Evolutionary conservation across 169 alveolate genomes (phyloP).

Genomic region (Perkinsus marinus): DNA sequence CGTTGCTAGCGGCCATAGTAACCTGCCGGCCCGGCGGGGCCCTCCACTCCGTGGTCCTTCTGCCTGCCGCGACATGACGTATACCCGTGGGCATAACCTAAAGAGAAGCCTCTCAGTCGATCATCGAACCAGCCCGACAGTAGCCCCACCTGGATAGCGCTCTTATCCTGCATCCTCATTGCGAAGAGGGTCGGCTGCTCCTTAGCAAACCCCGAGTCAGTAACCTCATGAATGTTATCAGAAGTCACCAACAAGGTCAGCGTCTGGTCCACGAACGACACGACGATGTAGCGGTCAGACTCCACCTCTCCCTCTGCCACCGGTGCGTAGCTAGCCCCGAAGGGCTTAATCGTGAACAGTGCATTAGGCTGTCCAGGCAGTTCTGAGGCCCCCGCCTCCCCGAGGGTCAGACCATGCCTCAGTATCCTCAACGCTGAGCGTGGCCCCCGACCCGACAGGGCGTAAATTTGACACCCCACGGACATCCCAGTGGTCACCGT

Average conservation of each 20-base stretch:
- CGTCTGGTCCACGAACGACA: slow-evolving; percentile 82
- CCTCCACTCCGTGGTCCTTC: slow-evolving; percentile 28
- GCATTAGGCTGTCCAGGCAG: slow-evolving; percentile 91
- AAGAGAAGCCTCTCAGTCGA: not conserved
- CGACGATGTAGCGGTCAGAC: slow-evolving; percentile 74
- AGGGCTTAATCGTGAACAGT: slow-evolving; percentile 47
- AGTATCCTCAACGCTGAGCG: slow-evolving; percentile 80
- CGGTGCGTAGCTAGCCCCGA: not conserved
- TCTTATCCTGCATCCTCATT: not conserved
- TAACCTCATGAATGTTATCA: slow-evolving; percentile 78
- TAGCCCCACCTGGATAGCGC: not conserved
- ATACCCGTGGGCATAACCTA: not conserved
- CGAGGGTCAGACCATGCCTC: slow-evolving; percentile 88
- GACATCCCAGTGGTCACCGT: slow-evolving; percentile 5
- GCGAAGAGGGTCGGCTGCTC: not conserved
- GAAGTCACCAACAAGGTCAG: slow-evolving; percentile 78
- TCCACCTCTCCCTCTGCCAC: slow-evolving; percentile 26
- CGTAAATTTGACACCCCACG: slow-evolving; percentile 49
- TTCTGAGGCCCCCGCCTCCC: slow-evolving; percentile 82
- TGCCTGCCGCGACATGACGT: slow-evolving; percentile 5
- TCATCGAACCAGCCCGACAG: not conserved
- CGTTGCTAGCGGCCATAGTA: slow-evolving; percentile 12
- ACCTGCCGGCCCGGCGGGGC: slow-evolving; percentile 19
- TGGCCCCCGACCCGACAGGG: slow-evolving; percentile 89
- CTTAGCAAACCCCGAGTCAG: slow-evolving; percentile 39